Evolutionary conservation across 345 rosid genomes (phyloP), one percentile per base, ranked within the genome.

Genomic region (Triadica sebifera): DNA sequence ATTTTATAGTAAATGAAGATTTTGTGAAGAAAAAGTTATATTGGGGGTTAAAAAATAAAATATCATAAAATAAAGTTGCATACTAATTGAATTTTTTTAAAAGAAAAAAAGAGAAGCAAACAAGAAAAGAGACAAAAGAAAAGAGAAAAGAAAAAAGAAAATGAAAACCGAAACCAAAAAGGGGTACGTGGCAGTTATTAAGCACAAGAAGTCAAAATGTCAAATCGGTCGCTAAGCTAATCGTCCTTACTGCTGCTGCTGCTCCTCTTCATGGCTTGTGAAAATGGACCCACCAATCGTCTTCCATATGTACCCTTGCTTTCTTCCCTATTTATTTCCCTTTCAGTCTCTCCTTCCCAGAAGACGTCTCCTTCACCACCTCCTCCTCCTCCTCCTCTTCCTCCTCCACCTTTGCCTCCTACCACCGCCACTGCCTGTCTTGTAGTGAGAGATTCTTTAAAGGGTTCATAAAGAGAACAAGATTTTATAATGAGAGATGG

Each of bases 181-280:
- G 34, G 47, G 25, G 37, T 76, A 82, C 96, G 96, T 89, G 96
- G 92, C 91, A 84, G 76, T 70, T 81, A 80, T 70, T 16, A 62
- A 81, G 81, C 84, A 83, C 60, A 71, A 86, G 66, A 79, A 72
- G 94, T 87, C 91, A 90, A 90, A 87, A 83, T 86, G 58, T 24
- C 34, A 29, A 29, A 29, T 29, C 34, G 34, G 34, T 69, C 46
- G 79, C 79, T 66, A 61, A 51, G 62, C 86, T 43, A 77, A 75
- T 89, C 87, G 93, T 86, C 88, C 88, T 83, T 75, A 9, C 75
- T 60, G 67, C 84, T 64, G 80, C 24, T 55, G 11, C 34, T 29
- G 34, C 59, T 19, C 3, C 25, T 10, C 11, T 29, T 58, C 62
- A 43, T 4, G 59, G 83, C 82, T 1, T 50, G 57, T 58, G 50